Evolutionary conservation across 192 early-diverging fungal species (phyloP), one percentile per base, ranked within the genome.

Genomic region (Haplosporangium gracile): DNA sequence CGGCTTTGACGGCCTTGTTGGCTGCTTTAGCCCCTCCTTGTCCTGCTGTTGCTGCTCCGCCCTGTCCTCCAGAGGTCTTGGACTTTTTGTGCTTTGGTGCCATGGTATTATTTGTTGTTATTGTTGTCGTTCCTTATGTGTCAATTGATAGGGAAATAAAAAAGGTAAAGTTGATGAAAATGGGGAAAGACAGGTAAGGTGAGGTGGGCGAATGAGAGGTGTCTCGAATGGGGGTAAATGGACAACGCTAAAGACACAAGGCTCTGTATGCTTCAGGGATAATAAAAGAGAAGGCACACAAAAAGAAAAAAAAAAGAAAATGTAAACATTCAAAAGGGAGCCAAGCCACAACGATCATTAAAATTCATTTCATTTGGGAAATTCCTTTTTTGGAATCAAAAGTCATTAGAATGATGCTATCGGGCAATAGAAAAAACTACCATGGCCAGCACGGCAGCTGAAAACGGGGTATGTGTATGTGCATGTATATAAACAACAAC

Each of bases 41-140:
- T n/a, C 53, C 24, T 34, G 13, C 49, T 75, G 70, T 29, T 51
- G 20, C 16, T 51, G 26, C 24, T 42, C 36, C 15, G 49, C 15
- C 39, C 75, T 38, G 34, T 18, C 69, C 40, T 29, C 32, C 8
- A 3, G 81, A 53, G 9, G 39, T 73, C 34, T 82, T 82, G 68
- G 40, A 47, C 47, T 82, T 82, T 74, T 82, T 82, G 40, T 70
- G 39, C 60, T 82, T 82, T 45, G 75, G 75, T 77, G 76, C 81
- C 81, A 82, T 82, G 34, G 24, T 40, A 13, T 24, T 53, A 10
- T 51, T 80, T 80, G 55, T 51, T 32, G 60, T 65, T 60, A n/a
- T n/a, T 53, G 11, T 65, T 26, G 13, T 65, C 15, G 18, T 18
- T 51, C 15, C 49, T 26, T 65, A 29, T 65, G 55, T 65, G 10